These are phyloP conservation scores for Pseudocercospora fijiensis DNA, from an alignment of 2,329 filamentous ascomycete species.

Conservation along the genomic window DNA sequence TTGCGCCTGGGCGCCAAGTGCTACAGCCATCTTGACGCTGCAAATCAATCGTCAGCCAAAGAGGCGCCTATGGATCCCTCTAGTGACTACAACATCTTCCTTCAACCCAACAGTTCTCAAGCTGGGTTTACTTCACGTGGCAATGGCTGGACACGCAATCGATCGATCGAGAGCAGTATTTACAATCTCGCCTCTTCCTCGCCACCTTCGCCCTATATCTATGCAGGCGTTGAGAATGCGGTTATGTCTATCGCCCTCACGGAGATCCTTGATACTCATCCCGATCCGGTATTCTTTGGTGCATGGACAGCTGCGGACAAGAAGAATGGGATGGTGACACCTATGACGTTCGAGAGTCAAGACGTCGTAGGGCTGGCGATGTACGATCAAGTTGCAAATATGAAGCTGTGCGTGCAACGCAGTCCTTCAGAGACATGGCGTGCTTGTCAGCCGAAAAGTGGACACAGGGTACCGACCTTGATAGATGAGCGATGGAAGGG, in stretches of 20 bases:
- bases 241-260: conserved; percentile 48
- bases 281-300: conserved; percentile 43
- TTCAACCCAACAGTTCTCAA: conserved; percentile 40
- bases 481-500: conserved; percentile 44
- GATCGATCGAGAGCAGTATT: conserved; percentile 42
- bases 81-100: conserved; percentile 48
- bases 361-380: conserved; percentile 47
- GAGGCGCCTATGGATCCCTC: not conserved
- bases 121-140: conserved; percentile 20
- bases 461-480: conserved; percentile 18
- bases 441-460: conserved; percentile 19
- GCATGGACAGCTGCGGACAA: conserved; percentile 5
- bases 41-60: conserved; percentile 4
- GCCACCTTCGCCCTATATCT: conserved; percentile 46
- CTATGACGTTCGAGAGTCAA: conserved; percentile 23
- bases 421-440: conserved; percentile 35
- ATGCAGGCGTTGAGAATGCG: conserved; percentile 49
- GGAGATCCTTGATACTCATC: conserved; percentile 43
- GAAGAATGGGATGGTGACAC: not conserved
- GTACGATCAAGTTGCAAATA: conserved; percentile 47
- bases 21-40: conserved; percentile 35
- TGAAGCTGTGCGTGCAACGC: conserved; percentile 45
- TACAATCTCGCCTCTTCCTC: conserved; percentile 52
- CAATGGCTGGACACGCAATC: conserved; percentile 28
- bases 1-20: conserved; percentile 50